Percentiles rank a stretch among this genome's conserved stretches.
These are phyloP conservation scores for Selaginella tamariscina DNA, from an alignment of 75 land plant genomes.

Conservation along the genomic window DNA sequence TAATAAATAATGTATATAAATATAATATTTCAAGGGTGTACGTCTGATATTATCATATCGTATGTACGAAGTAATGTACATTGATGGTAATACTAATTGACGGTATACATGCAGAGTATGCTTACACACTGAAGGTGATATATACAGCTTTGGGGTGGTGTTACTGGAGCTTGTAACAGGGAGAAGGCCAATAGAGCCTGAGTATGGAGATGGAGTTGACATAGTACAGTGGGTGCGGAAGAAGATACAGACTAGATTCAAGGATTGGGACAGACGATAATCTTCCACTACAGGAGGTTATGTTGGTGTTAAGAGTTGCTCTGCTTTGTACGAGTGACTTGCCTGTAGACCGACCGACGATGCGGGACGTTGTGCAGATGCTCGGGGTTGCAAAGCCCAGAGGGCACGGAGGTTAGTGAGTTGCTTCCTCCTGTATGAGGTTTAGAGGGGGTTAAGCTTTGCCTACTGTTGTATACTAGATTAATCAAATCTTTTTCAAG, in stretches of 20 bases:
- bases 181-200: conserved; percentile 59
- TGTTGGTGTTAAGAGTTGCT: conserved; percentile 67
- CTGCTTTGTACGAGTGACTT: conserved; percentile 67
- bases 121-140: conserved; percentile 73
- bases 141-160: conserved; percentile 94
- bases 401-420: background rate
- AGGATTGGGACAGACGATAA: conserved; percentile 29
- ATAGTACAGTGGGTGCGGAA: conserved; percentile 59
- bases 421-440: background rate
- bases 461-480: no score
- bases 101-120: conserved; percentile 85
- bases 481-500: no score
- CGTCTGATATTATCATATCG: no score
- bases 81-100: no score
- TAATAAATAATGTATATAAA: no score
- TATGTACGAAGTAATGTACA: no score
- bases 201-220: conserved; percentile 72
- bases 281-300: conserved; percentile 43
- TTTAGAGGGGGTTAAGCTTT: no score
- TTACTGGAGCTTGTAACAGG: conserved; percentile 70
- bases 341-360: conserved; percentile 74
- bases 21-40: no score
- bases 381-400: conserved; percentile 14
- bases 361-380: conserved; percentile 93
- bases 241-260: conserved; percentile 35